A percentile compares a stretch with the other conserved stretches of the same genome.
phyloP scores from a whole-genome alignment of 2,329 filamentous ascomycete species.

The Cladorrhinum sp. region DNA sequence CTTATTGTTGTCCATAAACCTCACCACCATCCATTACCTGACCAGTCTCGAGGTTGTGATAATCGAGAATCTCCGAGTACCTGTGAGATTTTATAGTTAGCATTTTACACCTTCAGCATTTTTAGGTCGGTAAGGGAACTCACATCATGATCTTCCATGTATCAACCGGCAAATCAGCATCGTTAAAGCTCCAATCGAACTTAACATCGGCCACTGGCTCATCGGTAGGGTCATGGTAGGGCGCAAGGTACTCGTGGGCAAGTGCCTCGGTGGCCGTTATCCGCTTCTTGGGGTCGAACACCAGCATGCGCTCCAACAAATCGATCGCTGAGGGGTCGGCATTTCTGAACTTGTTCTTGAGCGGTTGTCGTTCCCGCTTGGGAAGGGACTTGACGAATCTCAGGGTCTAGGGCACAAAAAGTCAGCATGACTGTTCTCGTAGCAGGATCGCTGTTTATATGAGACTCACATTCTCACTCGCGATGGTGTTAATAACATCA shows the following conservation, averaged over 20 bases:
- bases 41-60: constrained; percentile 81
- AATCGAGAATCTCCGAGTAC: constrained; percentile 98
- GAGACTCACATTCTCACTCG: constrained; percentile 83
- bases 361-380: constrained; percentile 85
- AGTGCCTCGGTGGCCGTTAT: constrained; percentile 84
- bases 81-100: constrained; percentile 46
- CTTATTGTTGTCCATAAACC: constrained; percentile 2
- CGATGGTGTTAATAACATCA: constrained; percentile 98
- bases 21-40: constrained; percentile 35
- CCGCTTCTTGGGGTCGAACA: constrained; percentile 96
- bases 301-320: constrained; percentile 92
- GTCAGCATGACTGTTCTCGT: too few species aligned
- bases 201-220: constrained; percentile 95
- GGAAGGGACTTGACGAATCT: constrained; percentile 97
- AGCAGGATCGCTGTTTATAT: not conserved
- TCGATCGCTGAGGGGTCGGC: constrained; percentile 89
- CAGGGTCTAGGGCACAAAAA: constrained; percentile 84
- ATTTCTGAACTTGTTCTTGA: constrained; percentile 90
- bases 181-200: constrained; percentile 99
- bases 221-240: constrained; percentile 96
- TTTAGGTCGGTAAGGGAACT: constrained; percentile 33
- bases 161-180: constrained; percentile 93
- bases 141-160: constrained; percentile 99
- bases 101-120: not conserved
- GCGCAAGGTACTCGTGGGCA: constrained; percentile 87